Base-by-base conservation (phyloP, 2,329 filamentous ascomycete species). In the Exophiala sp. region DNA sequence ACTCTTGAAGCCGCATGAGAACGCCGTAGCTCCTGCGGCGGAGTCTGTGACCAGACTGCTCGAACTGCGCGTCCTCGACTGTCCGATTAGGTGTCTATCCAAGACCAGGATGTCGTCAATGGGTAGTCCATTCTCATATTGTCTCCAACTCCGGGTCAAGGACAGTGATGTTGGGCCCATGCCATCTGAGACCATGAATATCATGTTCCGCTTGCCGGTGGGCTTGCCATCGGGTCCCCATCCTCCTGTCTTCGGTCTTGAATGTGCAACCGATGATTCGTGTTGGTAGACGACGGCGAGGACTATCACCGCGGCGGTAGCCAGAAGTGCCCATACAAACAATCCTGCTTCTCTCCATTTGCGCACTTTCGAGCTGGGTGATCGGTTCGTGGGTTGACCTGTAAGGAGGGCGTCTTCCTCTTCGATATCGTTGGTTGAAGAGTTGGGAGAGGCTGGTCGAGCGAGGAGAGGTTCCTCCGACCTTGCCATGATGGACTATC, bases 171-270 rank as follows among this genome's bases (percentile, higher is more conserved):
- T 88, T 6, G 93, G 93, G 0, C 93, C 93, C 93, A 98, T 98
- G 63, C 93, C 93, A 67, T 98, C 93, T 0, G 88, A 95, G 30
- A 98, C 91, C 93, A 98, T 98, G 74, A 98, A 97, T 62, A 98
- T 85, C 46, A 98, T 76, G 69, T 97, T 98, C 47, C 88, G 80
- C 75, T 97, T 98, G 45, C 82, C 80, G 22, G 62, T 69, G 48
- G 75, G 73, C 55, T 71, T 73, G 16, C 66, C 66, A 50, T 62
- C 63, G 23, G 66, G 64, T 9, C 66, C 66, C 68, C 68, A 70
- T 39, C 62, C 59, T 42, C 57, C 52, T 48, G 60, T 50, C 58
- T 61, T 9, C 56, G 54, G 27, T 53, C 46, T 58, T 56, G 64
- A 50, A 43, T 64, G 64, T 49, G 57, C 62, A 34, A 66, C 60